Percentiles rank a stretch among this genome's conserved stretches.
Evolutionary conservation across 441 rosid genomes (phyloP).

Genomic region (Gossypium davidsonii): DNA sequence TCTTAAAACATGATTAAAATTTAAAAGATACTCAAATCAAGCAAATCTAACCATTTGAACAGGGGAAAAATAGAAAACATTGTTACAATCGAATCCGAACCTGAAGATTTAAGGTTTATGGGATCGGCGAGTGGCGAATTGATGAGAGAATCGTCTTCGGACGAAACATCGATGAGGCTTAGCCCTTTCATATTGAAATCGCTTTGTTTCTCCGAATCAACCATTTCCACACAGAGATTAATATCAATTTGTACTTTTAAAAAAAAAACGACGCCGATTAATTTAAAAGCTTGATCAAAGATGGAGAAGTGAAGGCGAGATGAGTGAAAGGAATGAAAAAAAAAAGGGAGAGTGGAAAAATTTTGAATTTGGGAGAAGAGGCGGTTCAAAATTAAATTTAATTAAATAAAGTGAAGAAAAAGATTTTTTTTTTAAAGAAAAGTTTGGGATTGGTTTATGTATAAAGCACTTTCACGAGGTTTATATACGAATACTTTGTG

Average conservation of each 20-base stretch:
- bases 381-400: conserved; percentile 6
- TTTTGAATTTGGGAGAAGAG: conserved; percentile 12
- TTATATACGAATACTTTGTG: not conserved
- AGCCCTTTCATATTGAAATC: conserved; percentile 35
- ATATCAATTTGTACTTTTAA: not conserved
- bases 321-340: not conserved
- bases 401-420: not conserved
- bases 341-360: no score
- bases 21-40: not conserved
- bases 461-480: not conserved
- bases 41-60: not conserved
- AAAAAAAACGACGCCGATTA: not conserved
- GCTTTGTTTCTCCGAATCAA: conserved; percentile 33
- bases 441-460: conserved; percentile 7
- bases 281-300: not conserved
- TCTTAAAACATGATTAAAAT: not conserved
- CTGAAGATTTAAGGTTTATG: conserved; percentile 9
- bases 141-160: conserved; percentile 82
- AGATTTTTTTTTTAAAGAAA: not conserved
- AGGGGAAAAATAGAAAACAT: not conserved
- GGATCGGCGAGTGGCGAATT: conserved; percentile 37
- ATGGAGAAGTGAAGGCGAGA: not conserved
- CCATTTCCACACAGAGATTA: conserved; percentile 35
- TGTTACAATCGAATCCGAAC: not conserved
- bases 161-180: conserved; percentile 67